Conservation (phyloP, 306 rosid species). For the Cucumis melo region DNA sequence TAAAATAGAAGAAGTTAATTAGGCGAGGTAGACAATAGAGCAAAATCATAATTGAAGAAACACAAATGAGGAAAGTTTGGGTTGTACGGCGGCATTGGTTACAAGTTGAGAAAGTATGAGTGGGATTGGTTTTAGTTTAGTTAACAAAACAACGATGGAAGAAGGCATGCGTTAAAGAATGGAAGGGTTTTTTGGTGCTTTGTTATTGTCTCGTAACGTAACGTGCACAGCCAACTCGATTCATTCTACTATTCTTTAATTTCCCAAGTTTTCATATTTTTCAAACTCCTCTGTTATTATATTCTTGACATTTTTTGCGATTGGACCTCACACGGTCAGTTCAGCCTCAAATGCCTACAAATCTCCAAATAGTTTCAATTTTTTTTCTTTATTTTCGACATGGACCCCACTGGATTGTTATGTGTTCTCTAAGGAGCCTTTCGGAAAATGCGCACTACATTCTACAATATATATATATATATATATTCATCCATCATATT, state of each 20-base stretch:
- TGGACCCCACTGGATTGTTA: not conserved
- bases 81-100: not conserved
- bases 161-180: not conserved
- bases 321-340: not conserved
- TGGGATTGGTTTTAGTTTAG: not conserved
- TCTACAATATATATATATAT: too few species aligned
- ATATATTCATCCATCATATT: too few species aligned
- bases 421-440: not conserved
- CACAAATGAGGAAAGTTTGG: not conserved
- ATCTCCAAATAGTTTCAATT: not conserved
- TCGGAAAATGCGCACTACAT: too few species aligned
- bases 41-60: too few species aligned
- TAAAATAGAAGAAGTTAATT: too few species aligned
- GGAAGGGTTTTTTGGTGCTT: not conserved
- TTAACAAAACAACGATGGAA: not conserved
- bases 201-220: not conserved
- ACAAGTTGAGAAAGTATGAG: not conserved
- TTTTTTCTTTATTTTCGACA: not conserved
- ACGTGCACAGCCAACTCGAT: slow-evolving; percentile 7
- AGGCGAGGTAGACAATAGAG: too few species aligned
- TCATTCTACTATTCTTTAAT: not conserved
- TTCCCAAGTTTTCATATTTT: not conserved
- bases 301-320: not conserved
- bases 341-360: not conserved
- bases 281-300: not conserved